These are phyloP conservation scores for Paramarasmius palmivorus DNA, from an alignment of 1,284 basidiomycete species.

Conservation along the genomic window DNA sequence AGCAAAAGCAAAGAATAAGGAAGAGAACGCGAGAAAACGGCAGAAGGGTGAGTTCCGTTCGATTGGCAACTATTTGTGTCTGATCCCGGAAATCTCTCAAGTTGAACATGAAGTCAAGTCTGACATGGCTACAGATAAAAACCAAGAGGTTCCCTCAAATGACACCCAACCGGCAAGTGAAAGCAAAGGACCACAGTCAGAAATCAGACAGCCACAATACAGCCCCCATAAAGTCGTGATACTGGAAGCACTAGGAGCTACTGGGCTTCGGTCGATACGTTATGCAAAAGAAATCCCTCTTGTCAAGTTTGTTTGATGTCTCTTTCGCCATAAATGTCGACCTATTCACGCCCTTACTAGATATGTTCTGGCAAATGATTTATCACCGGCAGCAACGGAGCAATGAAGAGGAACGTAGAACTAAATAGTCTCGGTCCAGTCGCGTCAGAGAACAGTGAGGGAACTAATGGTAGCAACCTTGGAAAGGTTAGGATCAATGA, in stretches of 20 bases:
- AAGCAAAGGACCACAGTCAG: background rate
- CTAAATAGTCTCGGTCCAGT: constrained; percentile 74
- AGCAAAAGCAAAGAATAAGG: constrained; percentile 23
- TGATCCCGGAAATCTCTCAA: background rate
- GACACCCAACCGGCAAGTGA: background rate
- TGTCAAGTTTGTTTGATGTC: constrained; percentile 58
- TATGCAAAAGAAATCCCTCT: constrained; percentile 98
- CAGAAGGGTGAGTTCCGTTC: constrained; percentile 19
- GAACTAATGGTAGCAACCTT: constrained; percentile 17
- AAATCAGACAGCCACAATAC: constrained; percentile 33
- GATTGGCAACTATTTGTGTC: background rate
- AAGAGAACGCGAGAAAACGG: constrained; percentile 17
- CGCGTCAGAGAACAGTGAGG: constrained; percentile 27
- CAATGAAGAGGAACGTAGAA: constrained; percentile 89
- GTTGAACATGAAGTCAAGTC: background rate
- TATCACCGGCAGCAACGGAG: constrained; percentile 84
- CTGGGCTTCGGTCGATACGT: constrained; percentile 92
- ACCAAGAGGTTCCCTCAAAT: too few relatives aligned
- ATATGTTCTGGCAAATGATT: constrained; percentile 92
- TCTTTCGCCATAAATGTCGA: background rate
- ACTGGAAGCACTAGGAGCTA: constrained; percentile 95
- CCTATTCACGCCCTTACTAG: constrained; percentile 38
- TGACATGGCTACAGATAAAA: background rate
- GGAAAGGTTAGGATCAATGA: constrained; percentile 83
- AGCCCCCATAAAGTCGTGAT: constrained; percentile 73